Percentiles rank a stretch among this genome's conserved stretches.
phyloP scores from a whole-genome alignment of 2,329 filamentous ascomycete genomes.

The Claviceps arundinis region DNA sequence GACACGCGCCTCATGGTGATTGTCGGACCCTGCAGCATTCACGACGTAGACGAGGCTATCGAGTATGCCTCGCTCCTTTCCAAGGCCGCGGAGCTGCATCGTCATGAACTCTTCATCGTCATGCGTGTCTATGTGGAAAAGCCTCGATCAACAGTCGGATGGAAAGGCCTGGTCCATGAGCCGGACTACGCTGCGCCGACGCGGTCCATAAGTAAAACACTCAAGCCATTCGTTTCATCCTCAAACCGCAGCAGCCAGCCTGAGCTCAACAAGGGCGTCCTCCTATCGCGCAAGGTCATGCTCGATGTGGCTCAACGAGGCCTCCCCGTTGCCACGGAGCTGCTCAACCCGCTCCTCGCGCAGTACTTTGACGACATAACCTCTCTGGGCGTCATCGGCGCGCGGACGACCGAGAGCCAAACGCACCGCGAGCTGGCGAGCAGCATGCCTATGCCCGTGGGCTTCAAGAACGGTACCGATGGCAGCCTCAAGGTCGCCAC shows the following conservation, averaged over 20 bases:
- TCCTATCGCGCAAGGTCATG: constrained; percentile 78
- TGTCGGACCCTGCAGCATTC: constrained; percentile 92
- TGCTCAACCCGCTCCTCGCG: constrained; percentile 95
- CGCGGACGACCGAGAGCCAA: constrained; percentile 93
- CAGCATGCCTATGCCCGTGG: constrained; percentile 90
- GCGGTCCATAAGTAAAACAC: no score
- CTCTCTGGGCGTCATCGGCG: constrained; percentile 84
- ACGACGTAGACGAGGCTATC: constrained; percentile 80
- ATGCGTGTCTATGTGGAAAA: constrained; percentile 99
- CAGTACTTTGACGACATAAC: constrained; percentile 92
- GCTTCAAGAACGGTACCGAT: constrained; percentile 99
- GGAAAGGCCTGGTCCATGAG: constrained; percentile 98
- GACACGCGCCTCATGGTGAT: constrained; percentile 50
- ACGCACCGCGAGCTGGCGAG: constrained; percentile 89
- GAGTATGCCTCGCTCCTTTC: constrained; percentile 84
- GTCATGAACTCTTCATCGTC: constrained; percentile 80
- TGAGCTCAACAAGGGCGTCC: constrained; percentile 96
- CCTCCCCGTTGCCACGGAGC: constrained; percentile 94
- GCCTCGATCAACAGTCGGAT: constrained; percentile 91
- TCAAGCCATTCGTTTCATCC: no score
- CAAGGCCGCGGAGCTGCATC: constrained; percentile 73
- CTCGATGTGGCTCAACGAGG: constrained; percentile 81
- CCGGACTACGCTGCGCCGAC: constrained; percentile 64
- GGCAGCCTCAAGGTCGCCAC: constrained; percentile 80
- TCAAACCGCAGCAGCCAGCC: constrained; percentile 45